Evolutionary conservation across 257 asterid genomes (phyloP).

Genomic region (Solanum pennellii): DNA sequence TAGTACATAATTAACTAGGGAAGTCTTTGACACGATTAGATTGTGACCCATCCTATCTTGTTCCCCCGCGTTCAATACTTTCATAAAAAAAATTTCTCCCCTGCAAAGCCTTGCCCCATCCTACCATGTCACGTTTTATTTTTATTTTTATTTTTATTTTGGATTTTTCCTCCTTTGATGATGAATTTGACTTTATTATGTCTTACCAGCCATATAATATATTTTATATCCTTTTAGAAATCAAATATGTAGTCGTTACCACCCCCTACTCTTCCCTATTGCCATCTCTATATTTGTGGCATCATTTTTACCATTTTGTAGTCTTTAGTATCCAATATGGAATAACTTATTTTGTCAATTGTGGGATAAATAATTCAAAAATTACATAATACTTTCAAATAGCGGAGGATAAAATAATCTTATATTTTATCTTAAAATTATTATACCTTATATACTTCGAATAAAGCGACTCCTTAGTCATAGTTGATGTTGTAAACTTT

Average conservation of each 20-base stretch:
- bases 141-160: no score
- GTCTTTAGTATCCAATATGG: not conserved
- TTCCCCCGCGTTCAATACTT: not conserved
- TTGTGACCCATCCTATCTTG: no score
- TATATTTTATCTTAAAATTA: no score
- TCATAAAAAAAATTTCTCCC: not conserved
- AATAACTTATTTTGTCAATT: not conserved
- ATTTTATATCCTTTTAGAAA: not conserved
- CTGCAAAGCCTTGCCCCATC: not conserved
- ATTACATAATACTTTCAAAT: no score
- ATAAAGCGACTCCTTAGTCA: not conserved
- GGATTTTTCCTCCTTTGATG: not conserved
- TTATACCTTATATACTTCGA: no score
- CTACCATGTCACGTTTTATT: not conserved
- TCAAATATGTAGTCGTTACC: not conserved
- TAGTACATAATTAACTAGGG: no score
- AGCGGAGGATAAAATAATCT: no score
- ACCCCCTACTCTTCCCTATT: not conserved
- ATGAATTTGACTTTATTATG: not conserved
- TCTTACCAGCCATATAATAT: not conserved
- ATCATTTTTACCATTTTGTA: not conserved
- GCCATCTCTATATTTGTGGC: not conserved
- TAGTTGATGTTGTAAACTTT: not conserved
- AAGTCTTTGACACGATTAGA: no score
- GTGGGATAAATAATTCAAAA: not conserved